Percentiles rank a stretch among this genome's conserved stretches.
Evolutionary conservation across 306 rosid species (phyloP).

Genomic region (Lathyrus tuberosus): DNA sequence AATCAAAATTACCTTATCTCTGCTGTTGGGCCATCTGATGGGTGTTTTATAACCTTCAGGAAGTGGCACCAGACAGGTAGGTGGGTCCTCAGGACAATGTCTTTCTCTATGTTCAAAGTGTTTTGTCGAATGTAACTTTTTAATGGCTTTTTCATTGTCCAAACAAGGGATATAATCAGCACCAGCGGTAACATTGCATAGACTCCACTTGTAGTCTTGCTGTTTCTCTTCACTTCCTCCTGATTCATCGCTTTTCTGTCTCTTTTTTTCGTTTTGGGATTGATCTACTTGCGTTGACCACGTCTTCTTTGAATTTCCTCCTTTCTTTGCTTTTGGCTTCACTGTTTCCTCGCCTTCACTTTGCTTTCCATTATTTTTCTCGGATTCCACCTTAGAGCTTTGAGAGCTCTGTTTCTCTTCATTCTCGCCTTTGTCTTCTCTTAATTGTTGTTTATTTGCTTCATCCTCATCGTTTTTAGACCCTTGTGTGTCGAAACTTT

Average conservation of each 20-base stretch:
- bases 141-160: constrained; percentile 79
- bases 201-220: constrained; percentile 59
- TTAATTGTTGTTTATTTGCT: constrained; percentile 44
- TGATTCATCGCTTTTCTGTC: constrained; percentile 63
- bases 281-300: constrained; percentile 80
- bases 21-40: constrained; percentile 72
- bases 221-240: constrained; percentile 41
- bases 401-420: constrained; percentile 35
- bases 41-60: constrained; percentile 66
- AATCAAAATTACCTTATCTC: constrained; percentile 74
- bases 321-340: constrained; percentile 38
- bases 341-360: neutral
- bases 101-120: constrained; percentile 91
- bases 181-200: constrained; percentile 71
- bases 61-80: constrained; percentile 72
- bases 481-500: constrained; percentile 35
- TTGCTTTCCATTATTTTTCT: constrained; percentile 25
- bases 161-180: constrained; percentile 88
- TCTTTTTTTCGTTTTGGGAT: constrained; percentile 70
- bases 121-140: constrained; percentile 47
- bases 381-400: neutral
- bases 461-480: constrained; percentile 42
- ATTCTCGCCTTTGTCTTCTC: constrained; percentile 48
- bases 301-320: constrained; percentile 47
- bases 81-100: constrained; percentile 84